Base-by-base conservation (phyloP, 495 filamentous ascomycete genomes). In the Mycothermus thermophilus region DNA sequence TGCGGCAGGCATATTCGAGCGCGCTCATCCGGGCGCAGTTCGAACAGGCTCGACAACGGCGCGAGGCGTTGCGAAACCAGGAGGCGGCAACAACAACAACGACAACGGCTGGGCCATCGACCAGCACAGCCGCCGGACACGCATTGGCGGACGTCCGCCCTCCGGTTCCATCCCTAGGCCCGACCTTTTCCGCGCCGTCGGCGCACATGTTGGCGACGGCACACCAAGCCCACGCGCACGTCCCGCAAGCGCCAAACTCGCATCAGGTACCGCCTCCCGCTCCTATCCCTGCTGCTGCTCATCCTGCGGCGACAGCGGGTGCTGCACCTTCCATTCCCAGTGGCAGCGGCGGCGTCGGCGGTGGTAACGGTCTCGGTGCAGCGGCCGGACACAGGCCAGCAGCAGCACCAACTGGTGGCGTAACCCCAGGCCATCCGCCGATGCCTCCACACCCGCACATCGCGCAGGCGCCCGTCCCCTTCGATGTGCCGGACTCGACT, bases 1-100 rank as follows among this genome's bases (percentile, higher is more conserved):
- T 70, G 10, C 54, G 60, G 15, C 58, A 59, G 36, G 57, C 60
- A 8, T 60, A 64, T 16, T 50, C 52, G 8, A 46, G 40, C 1
- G 57, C 61, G 7, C 26, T 67, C 2, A 56, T 60, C 10, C 50
- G 61, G 26, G 54, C 58, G 4, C 64, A 66, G 36, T 60, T 62
- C 23, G 59, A 63, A 35, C 59, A 64, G 25, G 51, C 36, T 1
- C 42, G 51, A 8, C 41, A 44, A 19, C 32, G 46, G 30, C 47
- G 44, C 18, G 49, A 55, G 38, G 46, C 32, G 8, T 16, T 41
- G 3, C 51, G 52, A 11, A 48, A 42, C 11, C 44, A 44, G 23
- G 47, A 48, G 10, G 21, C 29, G 20, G 32, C 37, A 16, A 26
- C 40, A 11, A 20, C 26, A 13, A 27, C 32, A n/a, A n/a, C n/a